Base-by-base conservation (phyloP, 371 early-diverging fungal species). In the Apophysomyces trapeziformis region DNA sequence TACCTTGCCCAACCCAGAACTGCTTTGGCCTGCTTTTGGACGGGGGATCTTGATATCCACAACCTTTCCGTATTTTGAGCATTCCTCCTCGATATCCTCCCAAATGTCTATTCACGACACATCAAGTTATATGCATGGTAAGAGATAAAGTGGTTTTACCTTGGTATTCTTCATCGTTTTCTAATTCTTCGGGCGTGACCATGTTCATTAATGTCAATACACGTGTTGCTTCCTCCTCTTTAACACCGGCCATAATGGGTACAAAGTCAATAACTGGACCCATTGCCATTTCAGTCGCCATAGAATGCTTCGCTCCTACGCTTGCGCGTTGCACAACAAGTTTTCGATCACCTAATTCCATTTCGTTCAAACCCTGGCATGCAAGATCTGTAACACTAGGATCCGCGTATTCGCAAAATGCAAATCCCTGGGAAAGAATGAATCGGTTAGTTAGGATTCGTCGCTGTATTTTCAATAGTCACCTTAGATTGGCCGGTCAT, bases 261-360 rank as follows among this genome's bases (percentile, higher is more conserved):
- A 68, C 57, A 47, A 54, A 70, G 36, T 75, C 72, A 39, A 68
- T 61, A 7, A 65, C 56, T 9, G 61, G 54, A 14, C 56, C 46
- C 32, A 67, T 37, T 1, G 65, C 63, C 63, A 35, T 46, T 12
- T 46, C 63, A 13, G 57, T 57, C 2, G 60, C 65, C 16, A 60
- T 61, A 57, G 67, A 78, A 65, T 85, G 77, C 38, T 87, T 88
- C 4, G 93, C 86, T 21, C 96, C 96, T 12, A 95, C 89, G 60
- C 91, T 92, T 9, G 99, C 98, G 21, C 96, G 85, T 78, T 97
- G 97, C 11, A 98, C 98, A 46, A 98, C 88, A n/a, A 99, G 76
- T 67, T 92, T 93, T 41, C 91, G 89, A 70, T 97, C 99, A 61
- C 96, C 96, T 4, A 99, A 74, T 71, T 96, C 95, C 93, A 99